Conservation (phyloP, 2,329 filamentous ascomycete genomes). For the Microdochium bolleyi region DNA sequence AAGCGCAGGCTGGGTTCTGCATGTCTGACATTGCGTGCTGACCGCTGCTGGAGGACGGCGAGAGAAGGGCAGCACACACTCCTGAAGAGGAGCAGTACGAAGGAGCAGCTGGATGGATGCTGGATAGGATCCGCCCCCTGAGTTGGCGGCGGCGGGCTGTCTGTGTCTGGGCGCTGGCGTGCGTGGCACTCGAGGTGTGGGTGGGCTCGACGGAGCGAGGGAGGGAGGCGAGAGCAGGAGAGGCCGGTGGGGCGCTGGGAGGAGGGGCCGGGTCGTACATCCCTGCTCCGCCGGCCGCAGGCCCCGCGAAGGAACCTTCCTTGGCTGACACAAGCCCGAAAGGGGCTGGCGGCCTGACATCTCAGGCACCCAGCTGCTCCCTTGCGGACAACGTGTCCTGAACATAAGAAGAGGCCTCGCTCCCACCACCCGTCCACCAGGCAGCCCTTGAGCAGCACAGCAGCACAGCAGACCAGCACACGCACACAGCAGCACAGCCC, state of each 20-base stretch:
- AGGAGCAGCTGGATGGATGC: no score
- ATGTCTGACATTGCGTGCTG: background rate
- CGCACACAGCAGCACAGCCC: background rate
- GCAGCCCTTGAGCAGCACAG: background rate
- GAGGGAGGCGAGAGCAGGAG: background rate
- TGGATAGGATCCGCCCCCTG: background rate
- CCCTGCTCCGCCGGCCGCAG: background rate
- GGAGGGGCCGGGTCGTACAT: background rate
- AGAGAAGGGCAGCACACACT: no score
- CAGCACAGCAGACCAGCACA: background rate
- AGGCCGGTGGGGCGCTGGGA: background rate
- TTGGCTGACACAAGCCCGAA: background rate
- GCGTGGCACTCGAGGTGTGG: background rate
- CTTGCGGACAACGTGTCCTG: constrained; percentile 12
- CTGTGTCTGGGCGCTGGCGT: background rate
- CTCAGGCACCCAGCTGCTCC: background rate
- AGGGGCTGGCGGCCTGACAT: background rate
- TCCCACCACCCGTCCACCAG: background rate
- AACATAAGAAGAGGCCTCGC: constrained; percentile 7
- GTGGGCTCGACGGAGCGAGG: background rate
- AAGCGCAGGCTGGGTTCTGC: background rate
- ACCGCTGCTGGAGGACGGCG: background rate
- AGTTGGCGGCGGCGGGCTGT: background rate
- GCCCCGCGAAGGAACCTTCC: background rate
- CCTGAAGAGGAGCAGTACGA: no score